These are phyloP conservation scores for Monilinia vaccinii-corymbosi DNA, from an alignment of 2,329 filamentous ascomycete genomes.

Conservation along the genomic window DNA sequence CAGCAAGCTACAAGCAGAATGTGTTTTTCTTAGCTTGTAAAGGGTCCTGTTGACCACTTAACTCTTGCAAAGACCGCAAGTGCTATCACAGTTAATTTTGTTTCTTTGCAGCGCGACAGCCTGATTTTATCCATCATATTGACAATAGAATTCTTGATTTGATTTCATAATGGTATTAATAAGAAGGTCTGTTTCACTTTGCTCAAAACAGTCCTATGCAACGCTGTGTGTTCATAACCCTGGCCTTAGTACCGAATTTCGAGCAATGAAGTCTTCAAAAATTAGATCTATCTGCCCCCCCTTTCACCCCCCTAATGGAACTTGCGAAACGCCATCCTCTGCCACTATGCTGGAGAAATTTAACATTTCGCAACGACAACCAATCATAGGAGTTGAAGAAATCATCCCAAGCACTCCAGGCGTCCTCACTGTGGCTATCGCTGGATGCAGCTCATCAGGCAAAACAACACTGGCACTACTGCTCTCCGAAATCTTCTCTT, in stretches of 20 bases:
- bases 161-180: not conserved
- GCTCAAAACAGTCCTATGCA: not conserved
- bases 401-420: not conserved
- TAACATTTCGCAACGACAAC: not conserved
- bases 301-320: not conserved
- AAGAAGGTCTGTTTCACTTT: not conserved
- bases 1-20: no score
- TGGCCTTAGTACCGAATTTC: not conserved
- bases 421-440: not conserved
- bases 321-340: not conserved
- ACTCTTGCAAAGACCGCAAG: no score
- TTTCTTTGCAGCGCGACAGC: not conserved
- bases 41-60: not conserved
- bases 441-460: not conserved
- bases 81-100: not conserved
- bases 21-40: no score
- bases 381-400: not conserved
- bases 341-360: not conserved
- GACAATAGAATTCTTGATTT: no score
- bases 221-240: not conserved
- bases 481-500: not conserved
- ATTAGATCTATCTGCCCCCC: not conserved
- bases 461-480: conserved; percentile 6
- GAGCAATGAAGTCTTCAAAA: not conserved
- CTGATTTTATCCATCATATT: not conserved